phyloP scores from a whole-genome alignment of 345 rosid species.

The Pseudoturritis turrita region DNA sequence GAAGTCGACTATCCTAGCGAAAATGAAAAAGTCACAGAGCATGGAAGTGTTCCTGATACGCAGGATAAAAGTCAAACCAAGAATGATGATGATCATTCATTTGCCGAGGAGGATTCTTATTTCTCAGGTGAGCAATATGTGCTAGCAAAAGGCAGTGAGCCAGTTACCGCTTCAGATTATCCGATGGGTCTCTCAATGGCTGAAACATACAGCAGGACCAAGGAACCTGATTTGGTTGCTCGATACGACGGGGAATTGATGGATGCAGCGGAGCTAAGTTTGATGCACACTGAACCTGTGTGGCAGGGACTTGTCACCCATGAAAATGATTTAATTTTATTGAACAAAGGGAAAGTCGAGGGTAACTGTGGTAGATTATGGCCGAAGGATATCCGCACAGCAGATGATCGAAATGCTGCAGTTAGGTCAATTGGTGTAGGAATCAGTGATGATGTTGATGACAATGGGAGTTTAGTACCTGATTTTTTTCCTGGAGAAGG shows the following conservation, averaged over 20 bases:
- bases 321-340: slow-evolving; percentile 60
- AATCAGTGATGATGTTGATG: slow-evolving; percentile 83
- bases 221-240: slow-evolving; percentile 50
- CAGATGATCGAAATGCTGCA: slow-evolving; percentile 78
- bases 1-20: slow-evolving; percentile 96
- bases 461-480: slow-evolving; percentile 65
- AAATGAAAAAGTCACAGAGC: slow-evolving; percentile 79
- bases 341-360: slow-evolving; percentile 51
- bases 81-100: slow-evolving; percentile 84
- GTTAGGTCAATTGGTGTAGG: slow-evolving; percentile 99
- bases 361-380: slow-evolving; percentile 43
- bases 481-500: slow-evolving; percentile 77
- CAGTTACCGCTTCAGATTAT: slow-evolving; percentile 62
- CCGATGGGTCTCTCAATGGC: slow-evolving; percentile 54
- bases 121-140: slow-evolving; percentile 87
- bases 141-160: slow-evolving; percentile 59
- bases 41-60: slow-evolving; percentile 66
- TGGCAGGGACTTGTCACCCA: slow-evolving; percentile 96
- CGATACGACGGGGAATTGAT: slow-evolving; percentile 76
- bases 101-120: slow-evolving; percentile 91
- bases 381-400: slow-evolving; percentile 55
- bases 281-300: slow-evolving; percentile 81
- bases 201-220: slow-evolving; percentile 52
- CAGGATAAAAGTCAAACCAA: slow-evolving; percentile 71
- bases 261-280: slow-evolving; percentile 74